Evolutionary conservation across 805 yeast genomes (phyloP), one percentile per base, ranked within the genome.

Genomic region (Suhomyces xylopsoci): DNA sequence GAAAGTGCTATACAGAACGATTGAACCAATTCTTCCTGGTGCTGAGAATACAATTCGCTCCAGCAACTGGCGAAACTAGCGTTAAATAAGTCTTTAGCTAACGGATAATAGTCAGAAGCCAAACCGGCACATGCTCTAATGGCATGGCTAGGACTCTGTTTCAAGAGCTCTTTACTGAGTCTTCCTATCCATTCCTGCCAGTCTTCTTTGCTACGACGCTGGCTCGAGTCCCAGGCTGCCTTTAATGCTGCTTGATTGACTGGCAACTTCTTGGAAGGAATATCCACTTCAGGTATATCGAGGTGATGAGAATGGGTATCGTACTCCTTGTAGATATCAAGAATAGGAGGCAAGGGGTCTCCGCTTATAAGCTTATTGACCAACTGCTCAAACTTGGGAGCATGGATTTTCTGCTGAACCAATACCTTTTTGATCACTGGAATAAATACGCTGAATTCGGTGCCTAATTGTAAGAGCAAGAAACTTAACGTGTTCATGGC

Each of bases 101-200:
- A 69, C 0, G 97, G 96, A 51, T 87, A 83, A 60, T 91, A 90
- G 45, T 89, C 88, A 8, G 90, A 84, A 0, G 97, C 97, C 49
- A 94, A 73, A 7, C 87, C 85, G 1, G 96, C 88, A 66, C 99
- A 94, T 0, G 97, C 97, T 58, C 97, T 79, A 41, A 94, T 77
- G 1, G 97, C 96, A 61, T 89, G 96, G 0, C 97, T 90, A 2
- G 99, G 97, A 34, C 97, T 89, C 65, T 92, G 97, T 60, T 88
- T 90, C 57, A 94, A 73, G 32, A 94, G 68, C 63, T 91, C 97
- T 49, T 90, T 87, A 59, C 94, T 85, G 47, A 94, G 75, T 53
- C 94, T 78, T 54, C 96, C 81, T 58, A 91, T 84, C 99, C 99
- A 94, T 64, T 94, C 98, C 61, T 88, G 93, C 99, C 99, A 94